phyloP scores from a whole-genome alignment of 176 grass and related monocot species.

The Echinochloa phyllopogon region DNA sequence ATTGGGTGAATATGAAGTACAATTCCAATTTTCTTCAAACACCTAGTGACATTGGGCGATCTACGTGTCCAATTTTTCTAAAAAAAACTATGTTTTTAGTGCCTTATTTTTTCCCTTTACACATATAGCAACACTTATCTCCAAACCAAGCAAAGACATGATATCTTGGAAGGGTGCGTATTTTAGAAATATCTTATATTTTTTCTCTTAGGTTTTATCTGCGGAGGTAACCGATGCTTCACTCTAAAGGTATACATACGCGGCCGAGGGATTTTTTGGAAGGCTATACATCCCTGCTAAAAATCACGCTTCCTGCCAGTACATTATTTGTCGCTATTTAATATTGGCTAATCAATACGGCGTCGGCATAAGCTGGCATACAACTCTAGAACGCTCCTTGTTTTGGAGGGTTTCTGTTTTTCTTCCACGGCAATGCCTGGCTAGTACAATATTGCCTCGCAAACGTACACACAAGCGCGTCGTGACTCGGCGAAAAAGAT shows the following conservation, averaged over 20 bases:
- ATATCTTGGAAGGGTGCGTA: background rate
- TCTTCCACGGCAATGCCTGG: background rate
- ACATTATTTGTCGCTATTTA: background rate
- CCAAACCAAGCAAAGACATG: background rate
- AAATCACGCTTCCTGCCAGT: background rate
- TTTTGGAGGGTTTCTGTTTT: background rate
- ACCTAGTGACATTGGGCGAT: background rate
- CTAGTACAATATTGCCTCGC: background rate
- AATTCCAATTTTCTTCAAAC: background rate
- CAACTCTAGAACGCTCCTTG: background rate
- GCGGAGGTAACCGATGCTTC: background rate
- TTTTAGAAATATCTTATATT: background rate
- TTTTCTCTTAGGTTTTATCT: background rate
- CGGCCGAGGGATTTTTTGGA: background rate
- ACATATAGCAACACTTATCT: background rate
- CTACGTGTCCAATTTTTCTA: background rate
- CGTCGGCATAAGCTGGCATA: background rate
- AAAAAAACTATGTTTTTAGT: background rate
- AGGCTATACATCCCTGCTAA: background rate
- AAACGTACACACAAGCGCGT: background rate
- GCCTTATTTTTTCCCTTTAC: background rate
- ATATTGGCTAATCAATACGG: background rate
- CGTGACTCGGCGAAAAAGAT: background rate
- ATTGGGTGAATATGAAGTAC: background rate
- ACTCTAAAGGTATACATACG: conserved; percentile 2